phyloP scores from a whole-genome alignment of 2,329 filamentous ascomycete species.

The Aspergillus udagawae region DNA sequence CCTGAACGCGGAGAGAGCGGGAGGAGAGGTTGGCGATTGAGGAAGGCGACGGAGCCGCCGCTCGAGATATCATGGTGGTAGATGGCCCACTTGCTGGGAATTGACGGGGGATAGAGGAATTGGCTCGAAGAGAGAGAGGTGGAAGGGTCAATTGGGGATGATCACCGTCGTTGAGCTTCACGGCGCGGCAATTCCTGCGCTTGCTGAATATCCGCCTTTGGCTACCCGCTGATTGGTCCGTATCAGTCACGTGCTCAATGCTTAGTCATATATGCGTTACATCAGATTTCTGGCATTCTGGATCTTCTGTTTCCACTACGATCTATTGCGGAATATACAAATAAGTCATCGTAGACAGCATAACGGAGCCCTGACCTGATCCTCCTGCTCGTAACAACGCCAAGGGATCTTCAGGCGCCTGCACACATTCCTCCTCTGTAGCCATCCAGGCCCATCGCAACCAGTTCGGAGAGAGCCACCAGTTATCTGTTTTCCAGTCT shows the following conservation, averaged over 20 bases:
- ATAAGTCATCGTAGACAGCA: slow-evolving; percentile 28
- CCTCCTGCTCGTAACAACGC: slow-evolving; percentile 20
- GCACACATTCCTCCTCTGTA: slow-evolving; percentile 37
- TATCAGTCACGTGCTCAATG: slow-evolving; percentile 22
- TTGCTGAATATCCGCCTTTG: slow-evolving; percentile 40
- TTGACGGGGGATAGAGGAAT: slow-evolving; percentile 22
- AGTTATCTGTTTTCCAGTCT: slow-evolving; percentile 20
- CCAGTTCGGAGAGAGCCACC: slow-evolving; percentile 37
- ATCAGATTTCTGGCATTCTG: neutral
- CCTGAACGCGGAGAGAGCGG: slow-evolving; percentile 39
- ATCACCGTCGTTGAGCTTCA: slow-evolving; percentile 24
- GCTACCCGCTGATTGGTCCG: slow-evolving; percentile 32
- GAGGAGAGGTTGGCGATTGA: slow-evolving; percentile 38
- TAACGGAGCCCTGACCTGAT: slow-evolving; percentile 13
- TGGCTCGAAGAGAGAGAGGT: slow-evolving; percentile 20
- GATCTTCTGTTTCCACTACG: neutral
- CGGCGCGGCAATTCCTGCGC: slow-evolving; percentile 32
- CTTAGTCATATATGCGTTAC: slow-evolving; percentile 16
- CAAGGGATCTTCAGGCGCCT: slow-evolving; percentile 33
- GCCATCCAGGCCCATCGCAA: slow-evolving; percentile 43
- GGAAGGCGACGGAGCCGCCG: slow-evolving; percentile 41
- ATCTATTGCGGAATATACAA: slow-evolving; percentile 34
- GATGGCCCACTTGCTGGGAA: slow-evolving; percentile 31
- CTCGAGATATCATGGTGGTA: slow-evolving; percentile 44
- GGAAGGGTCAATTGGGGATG: slow-evolving; percentile 14